Conservation (phyloP, 1,284 basidiomycete species). For the Bondarzewia mesenterica region DNA sequence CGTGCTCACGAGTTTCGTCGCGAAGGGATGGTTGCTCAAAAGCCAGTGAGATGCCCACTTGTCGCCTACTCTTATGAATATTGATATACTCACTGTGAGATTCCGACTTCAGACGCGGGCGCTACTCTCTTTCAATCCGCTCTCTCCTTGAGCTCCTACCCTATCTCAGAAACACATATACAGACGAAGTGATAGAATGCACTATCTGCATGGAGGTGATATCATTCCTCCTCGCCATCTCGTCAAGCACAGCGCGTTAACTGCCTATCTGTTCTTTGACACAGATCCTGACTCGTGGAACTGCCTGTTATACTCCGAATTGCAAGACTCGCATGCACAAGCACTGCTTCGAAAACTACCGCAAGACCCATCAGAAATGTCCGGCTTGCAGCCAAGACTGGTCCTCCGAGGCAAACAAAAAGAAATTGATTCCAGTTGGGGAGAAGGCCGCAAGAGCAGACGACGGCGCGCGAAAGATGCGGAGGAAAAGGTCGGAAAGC, state of each 20-base stretch:
- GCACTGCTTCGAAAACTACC: conserved; percentile 53
- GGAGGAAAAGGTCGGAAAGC: conserved; percentile 15
- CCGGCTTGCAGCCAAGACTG: conserved; percentile 52
- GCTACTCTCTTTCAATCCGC: conserved; percentile 73
- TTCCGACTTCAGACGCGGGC: conserved; percentile 32
- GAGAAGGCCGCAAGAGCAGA: conserved; percentile 58
- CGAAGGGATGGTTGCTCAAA: conserved; percentile 71
- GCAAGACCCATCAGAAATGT: conserved; percentile 36
- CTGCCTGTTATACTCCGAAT: conserved; percentile 51
- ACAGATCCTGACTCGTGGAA: conserved; percentile 61
- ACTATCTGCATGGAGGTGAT: conserved; percentile 66
- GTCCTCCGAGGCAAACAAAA: conserved; percentile 37
- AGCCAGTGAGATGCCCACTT: conserved; percentile 50
- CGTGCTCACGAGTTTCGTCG: conserved; percentile 72
- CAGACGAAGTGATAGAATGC: conserved; percentile 67
- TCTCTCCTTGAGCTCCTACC: conserved; percentile 65
- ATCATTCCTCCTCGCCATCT: neutral
- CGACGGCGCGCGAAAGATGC: conserved; percentile 31
- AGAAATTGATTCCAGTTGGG: conserved; percentile 45
- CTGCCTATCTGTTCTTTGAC: neutral
- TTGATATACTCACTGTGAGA: too few species aligned
- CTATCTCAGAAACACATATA: conserved; percentile 71
- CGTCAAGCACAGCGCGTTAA: neutral
- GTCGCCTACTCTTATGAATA: neutral
- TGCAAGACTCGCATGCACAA: conserved; percentile 63